These are phyloP conservation scores for Scheffersomyces lignicola DNA, from an alignment of 1,139 yeast species.

Conservation along the genomic window DNA sequence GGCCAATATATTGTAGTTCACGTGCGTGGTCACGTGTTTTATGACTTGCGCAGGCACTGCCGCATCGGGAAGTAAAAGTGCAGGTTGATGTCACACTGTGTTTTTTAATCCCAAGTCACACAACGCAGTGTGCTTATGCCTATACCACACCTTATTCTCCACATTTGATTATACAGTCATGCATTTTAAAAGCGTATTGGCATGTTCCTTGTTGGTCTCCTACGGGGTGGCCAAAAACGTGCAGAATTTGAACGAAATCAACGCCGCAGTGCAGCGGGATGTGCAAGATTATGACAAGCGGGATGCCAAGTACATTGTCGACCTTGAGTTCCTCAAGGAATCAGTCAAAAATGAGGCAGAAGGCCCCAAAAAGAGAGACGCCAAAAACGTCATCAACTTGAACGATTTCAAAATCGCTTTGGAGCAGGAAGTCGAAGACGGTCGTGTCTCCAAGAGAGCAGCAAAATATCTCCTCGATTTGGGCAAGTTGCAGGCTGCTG, in stretches of 20 bases:
- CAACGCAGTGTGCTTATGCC: neutral
- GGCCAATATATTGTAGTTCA: too few relatives aligned
- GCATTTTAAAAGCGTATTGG: constrained; percentile 8
- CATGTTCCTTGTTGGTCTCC: constrained; percentile 6
- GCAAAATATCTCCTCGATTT: constrained; percentile 19
- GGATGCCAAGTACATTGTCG: constrained; percentile 22
- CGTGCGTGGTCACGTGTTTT: too few relatives aligned
- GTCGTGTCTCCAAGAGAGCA: constrained; percentile 14
- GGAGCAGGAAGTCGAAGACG: constrained; percentile 4
- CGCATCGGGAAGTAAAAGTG: neutral
- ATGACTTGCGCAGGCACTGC: neutral
- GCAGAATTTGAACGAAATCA: constrained; percentile 6
- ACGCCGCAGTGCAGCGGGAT: constrained; percentile 1
- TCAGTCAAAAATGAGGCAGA: constrained; percentile 9
- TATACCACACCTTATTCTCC: neutral
- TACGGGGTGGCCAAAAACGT: constrained; percentile 17
- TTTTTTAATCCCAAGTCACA: too few relatives aligned
- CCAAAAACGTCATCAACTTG: constrained; percentile 20
- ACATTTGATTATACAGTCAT: constrained; percentile 3
- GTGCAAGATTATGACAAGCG: constrained; percentile 13
- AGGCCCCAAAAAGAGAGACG: constrained; percentile 17
- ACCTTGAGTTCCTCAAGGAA: constrained; percentile 16
- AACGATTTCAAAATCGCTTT: constrained; percentile 11
- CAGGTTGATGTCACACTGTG: neutral
- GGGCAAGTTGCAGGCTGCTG: constrained; percentile 14